phyloP scores from a whole-genome alignment of 306 rosid species.

The Canavalia gladiata region DNA sequence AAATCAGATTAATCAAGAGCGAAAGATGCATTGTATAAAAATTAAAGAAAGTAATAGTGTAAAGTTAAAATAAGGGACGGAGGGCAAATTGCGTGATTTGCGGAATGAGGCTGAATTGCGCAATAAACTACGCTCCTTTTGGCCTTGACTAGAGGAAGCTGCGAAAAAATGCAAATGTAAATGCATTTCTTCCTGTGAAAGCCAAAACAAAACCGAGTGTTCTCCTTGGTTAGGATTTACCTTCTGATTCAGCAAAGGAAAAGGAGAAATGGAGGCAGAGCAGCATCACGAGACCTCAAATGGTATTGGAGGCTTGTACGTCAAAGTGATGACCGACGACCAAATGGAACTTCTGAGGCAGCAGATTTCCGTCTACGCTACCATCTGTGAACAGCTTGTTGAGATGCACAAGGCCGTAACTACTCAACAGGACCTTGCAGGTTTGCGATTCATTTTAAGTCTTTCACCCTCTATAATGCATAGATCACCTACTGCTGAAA shows the following conservation, averaged over 20 bases:
- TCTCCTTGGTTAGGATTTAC: not conserved
- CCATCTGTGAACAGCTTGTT: constrained; percentile 75
- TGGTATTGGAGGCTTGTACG: constrained; percentile 48
- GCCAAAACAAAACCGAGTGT: not conserved
- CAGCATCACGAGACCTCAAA: not conserved
- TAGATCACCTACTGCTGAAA: too few species aligned
- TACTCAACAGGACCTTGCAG: constrained; percentile 71
- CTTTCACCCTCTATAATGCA: too few species aligned
- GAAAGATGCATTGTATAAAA: too few species aligned
- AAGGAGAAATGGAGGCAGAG: constrained; percentile 48
- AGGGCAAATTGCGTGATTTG: constrained; percentile 39
- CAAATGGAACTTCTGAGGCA: constrained; percentile 73
- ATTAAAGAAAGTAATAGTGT: not conserved
- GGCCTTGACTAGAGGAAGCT: constrained; percentile 13
- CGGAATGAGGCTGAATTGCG: constrained; percentile 41
- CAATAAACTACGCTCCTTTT: constrained; percentile 39
- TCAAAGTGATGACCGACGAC: constrained; percentile 82
- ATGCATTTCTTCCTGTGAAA: not conserved
- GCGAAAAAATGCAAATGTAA: constrained; percentile 11
- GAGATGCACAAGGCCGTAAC: constrained; percentile 74
- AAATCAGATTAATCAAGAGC: too few species aligned
- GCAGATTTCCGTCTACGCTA: constrained; percentile 74
- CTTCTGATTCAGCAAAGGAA: not conserved
- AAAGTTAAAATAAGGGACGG: not conserved
- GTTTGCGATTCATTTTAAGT: constrained; percentile 22